Conservation (phyloP, 2,329 filamentous ascomycete genomes). For the Zymoseptoria tritici region DNA sequence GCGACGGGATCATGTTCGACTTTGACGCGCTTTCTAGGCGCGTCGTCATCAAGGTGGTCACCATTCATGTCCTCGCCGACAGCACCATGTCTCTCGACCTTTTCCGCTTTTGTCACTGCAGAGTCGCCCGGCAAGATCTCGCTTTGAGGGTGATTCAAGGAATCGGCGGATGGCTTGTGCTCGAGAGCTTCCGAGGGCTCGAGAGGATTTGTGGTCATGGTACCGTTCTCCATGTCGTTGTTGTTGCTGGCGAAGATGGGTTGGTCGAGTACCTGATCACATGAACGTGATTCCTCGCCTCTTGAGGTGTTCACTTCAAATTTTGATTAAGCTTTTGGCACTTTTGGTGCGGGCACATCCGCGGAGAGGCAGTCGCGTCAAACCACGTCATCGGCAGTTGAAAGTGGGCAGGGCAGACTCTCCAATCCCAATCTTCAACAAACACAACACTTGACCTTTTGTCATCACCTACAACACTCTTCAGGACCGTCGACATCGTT, state of each 20-base stretch:
- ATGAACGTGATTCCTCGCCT: too few species aligned
- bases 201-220: conserved; percentile 17
- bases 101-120: conserved; percentile 34
- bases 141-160: conserved; percentile 27
- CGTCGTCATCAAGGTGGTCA: conserved; percentile 26
- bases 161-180: conserved; percentile 13
- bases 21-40: conserved; percentile 34
- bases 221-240: neutral
- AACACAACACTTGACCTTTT: neutral
- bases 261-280: too few species aligned
- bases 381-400: too few species aligned
- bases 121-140: conserved; percentile 32
- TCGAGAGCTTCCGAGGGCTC: conserved; percentile 19
- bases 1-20: conserved; percentile 23
- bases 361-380: too few species aligned
- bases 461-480: neutral
- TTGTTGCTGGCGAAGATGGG: too few species aligned
- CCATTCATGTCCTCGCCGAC: conserved; percentile 6
- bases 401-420: too few species aligned
- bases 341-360: too few species aligned
- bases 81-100: conserved; percentile 30
- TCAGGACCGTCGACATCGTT: neutral
- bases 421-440: neutral
- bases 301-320: too few species aligned
- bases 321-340: too few species aligned